Evolutionary conservation across 805 yeast species (phyloP).

Genomic region (Pichia rugopelliculosa): DNA sequence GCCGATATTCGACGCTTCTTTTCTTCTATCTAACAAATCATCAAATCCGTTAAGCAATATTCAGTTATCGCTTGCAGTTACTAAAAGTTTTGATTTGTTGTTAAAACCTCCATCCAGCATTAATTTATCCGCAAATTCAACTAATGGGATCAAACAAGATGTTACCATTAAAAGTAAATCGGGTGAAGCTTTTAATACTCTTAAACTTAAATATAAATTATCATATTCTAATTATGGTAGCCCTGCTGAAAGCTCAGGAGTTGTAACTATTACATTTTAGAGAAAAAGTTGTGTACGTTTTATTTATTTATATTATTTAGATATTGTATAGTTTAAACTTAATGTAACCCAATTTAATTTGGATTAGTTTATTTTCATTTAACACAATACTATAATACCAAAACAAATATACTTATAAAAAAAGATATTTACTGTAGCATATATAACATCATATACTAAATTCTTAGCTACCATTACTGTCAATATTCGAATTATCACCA

Average conservation of each 20-base stretch:
- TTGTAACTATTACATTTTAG: conserved; percentile 24
- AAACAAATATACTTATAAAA: too few relatives aligned
- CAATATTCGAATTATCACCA: neutral
- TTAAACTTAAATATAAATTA: conserved; percentile 74
- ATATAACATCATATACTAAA: too few relatives aligned
- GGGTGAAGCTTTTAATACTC: conserved; percentile 9
- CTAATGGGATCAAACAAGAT: conserved; percentile 22
- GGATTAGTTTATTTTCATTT: neutral
- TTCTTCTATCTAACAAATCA: conserved; percentile 22
- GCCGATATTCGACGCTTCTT: conserved; percentile 14
- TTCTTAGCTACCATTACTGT: neutral
- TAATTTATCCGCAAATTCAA: conserved; percentile 11
- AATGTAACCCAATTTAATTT: neutral
- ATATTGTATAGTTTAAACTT: neutral
- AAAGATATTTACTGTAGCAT: too few relatives aligned
- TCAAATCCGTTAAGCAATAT: conserved; percentile 46
- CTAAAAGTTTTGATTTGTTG: conserved; percentile 25
- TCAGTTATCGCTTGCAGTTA: conserved; percentile 29
- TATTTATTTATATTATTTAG: neutral
- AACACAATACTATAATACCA: too few relatives aligned
- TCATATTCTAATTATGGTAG: conserved; percentile 44
- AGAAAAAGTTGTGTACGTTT: neutral
- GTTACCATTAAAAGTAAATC: conserved; percentile 18
- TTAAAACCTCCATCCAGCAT: conserved; percentile 24
- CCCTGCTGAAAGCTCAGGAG: conserved; percentile 50